Percentiles rank a stretch among this genome's conserved stretches.
Conservation (phyloP, 495 filamentous ascomycete species). For the Oidiodendron maius region DNA sequence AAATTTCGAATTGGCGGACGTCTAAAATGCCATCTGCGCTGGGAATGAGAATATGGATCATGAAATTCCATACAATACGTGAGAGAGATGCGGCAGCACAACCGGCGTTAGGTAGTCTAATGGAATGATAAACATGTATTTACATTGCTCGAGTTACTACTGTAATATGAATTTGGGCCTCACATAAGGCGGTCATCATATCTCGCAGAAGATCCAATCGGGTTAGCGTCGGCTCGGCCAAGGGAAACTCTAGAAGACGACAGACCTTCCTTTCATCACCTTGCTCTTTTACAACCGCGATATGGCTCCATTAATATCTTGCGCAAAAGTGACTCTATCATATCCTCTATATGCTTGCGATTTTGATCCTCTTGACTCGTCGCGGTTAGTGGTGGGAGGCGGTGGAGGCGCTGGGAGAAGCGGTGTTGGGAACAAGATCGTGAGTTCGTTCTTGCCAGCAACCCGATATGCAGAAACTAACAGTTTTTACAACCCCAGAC, state of each 20-base stretch:
- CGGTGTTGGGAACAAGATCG: conserved; percentile 89
- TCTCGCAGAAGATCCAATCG: too few relatives aligned
- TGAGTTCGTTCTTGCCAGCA: conserved; percentile 28
- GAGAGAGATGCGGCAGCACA: not conserved
- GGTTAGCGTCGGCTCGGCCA: too few relatives aligned
- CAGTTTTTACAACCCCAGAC: conserved; percentile 40
- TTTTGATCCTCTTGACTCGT: conserved; percentile 76
- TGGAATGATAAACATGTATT: too few relatives aligned
- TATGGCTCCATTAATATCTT: conserved; percentile 51
- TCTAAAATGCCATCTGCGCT: not conserved
- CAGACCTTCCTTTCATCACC: not conserved
- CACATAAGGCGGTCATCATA: too few relatives aligned
- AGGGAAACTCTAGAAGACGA: too few relatives aligned
- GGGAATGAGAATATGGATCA: not conserved
- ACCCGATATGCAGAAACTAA: not conserved
- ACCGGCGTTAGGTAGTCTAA: not conserved
- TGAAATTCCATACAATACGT: not conserved
- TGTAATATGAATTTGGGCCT: too few relatives aligned
- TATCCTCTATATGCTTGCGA: conserved; percentile 90
- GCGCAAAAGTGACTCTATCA: conserved; percentile 63
- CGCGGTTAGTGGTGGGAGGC: conserved; percentile 76
- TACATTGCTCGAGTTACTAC: too few relatives aligned
- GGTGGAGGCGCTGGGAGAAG: conserved; percentile 82
- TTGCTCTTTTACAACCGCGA: not conserved
- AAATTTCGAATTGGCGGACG: not conserved